A percentile compares a stretch with the other conserved stretches of the same genome.
Evolutionary conservation across 2,329 filamentous ascomycete species (phyloP).

Genomic region (Curvularia eragrostidis): DNA sequence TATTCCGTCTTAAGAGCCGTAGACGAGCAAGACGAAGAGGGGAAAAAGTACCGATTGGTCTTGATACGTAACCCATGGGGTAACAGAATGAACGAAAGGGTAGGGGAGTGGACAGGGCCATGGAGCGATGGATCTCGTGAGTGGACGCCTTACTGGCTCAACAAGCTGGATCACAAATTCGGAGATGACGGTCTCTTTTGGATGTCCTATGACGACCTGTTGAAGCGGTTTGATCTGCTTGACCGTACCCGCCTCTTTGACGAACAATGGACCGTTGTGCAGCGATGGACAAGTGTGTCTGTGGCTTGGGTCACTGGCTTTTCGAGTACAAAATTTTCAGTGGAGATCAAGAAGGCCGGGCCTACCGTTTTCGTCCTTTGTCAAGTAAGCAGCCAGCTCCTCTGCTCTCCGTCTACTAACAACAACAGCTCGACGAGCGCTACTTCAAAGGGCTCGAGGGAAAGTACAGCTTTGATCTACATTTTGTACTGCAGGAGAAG

Average conservation of each 20-base stretch:
- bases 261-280: constrained; percentile 64
- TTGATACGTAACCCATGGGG: constrained; percentile 81
- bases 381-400: constrained; percentile 51
- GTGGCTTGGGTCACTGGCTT: constrained; percentile 67
- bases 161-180: constrained; percentile 73
- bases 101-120: constrained; percentile 74
- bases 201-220: constrained; percentile 65
- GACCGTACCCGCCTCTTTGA: constrained; percentile 67
- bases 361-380: constrained; percentile 65
- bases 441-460: constrained; percentile 65
- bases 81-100: constrained; percentile 53
- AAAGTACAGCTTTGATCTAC: constrained; percentile 63
- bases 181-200: constrained; percentile 75
- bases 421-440: constrained; percentile 61
- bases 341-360: constrained; percentile 60
- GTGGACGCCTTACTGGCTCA: constrained; percentile 81
- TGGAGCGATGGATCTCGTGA: constrained; percentile 84
- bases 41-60: constrained; percentile 60
- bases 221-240: constrained; percentile 63
- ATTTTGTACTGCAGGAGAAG: constrained; percentile 64
- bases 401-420: constrained; percentile 48
- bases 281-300: constrained; percentile 65
- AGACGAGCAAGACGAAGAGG: constrained; percentile 57
- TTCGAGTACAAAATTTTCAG: constrained; percentile 65
- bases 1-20: constrained; percentile 65